Base-by-base conservation (phyloP, 108 stramenopile species). In the Chaetoceros tenuissimus region DNA sequence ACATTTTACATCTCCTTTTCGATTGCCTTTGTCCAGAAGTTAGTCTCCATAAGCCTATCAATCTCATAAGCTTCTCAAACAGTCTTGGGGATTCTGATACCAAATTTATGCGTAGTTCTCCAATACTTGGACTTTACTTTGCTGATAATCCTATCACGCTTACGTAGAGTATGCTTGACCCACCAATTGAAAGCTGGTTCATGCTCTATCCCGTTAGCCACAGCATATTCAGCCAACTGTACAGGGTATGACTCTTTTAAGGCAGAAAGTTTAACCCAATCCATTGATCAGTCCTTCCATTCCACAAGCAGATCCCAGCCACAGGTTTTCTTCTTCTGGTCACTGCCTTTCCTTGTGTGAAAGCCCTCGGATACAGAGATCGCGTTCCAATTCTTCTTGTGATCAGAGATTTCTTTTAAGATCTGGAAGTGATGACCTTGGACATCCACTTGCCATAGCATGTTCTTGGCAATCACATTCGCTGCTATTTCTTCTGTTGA, bases 111-210 rank as follows among this genome's bases (percentile, higher is more conserved):
- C 1, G 59, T 66, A 0, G 48, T 64, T 27, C 50, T 55, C 54
- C 64, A 3, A 20, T 18, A 31, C 19, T 17, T 10, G 20, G 16
- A 3, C 21, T 64, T 73, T 8, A 74, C 59, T 3, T 51, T 46
- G 3, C 51, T 31, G 16, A 69, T 60, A 13, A 68, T 68, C 21
- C 16, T 48, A 23, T 70, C 46, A 16, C 61, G 21, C 44, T 67
- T 67, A 28, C 44, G 45, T 16, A 74, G 23, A 3, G 49, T 57
- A n/a, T 60, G 47, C 2, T 66, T 69, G 0, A 55, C 66, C 73
- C 73, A 69, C 68, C 73, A 68, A 24, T 55, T 49, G 48, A 74
- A 74, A 1, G 73, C 73, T 25, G 73, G 58, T 45, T 74, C 68
- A 1, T 62, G 30, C 8, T 24, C 48, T 22, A 75, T 66, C n/a